phyloP scores from a whole-genome alignment of 768 basidiomycete species.

The Collybia sp. region DNA sequence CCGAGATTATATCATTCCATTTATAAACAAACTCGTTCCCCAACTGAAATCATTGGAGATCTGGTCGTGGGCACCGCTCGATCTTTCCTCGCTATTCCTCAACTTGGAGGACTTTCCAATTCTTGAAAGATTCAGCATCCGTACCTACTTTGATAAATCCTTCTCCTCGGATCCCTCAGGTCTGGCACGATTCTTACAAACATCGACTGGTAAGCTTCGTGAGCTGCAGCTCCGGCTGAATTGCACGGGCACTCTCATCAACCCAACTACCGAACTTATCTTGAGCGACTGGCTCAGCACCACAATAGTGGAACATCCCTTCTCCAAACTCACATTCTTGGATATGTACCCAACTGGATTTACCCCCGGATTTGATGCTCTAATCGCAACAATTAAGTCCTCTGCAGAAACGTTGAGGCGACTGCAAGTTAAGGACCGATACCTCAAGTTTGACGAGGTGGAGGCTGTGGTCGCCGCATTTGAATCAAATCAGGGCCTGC shows the following conservation, averaged over 20 bases:
- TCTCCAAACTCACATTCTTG: slow-evolving; percentile 25
- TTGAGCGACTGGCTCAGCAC: slow-evolving; percentile 30
- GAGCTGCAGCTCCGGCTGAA: slow-evolving; percentile 34
- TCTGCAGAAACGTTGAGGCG: slow-evolving; percentile 25
- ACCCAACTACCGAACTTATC: slow-evolving; percentile 22
- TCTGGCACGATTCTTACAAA: slow-evolving; percentile 25
- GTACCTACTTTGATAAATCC: slow-evolving; percentile 34
- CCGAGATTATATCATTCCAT: slow-evolving; percentile 29
- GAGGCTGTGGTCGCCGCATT: slow-evolving; percentile 18
- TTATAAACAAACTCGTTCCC: slow-evolving; percentile 29
- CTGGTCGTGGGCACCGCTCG: slow-evolving; percentile 34
- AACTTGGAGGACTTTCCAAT: slow-evolving; percentile 24
- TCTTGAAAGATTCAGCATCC: slow-evolving; percentile 27
- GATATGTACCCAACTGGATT: slow-evolving; percentile 37
- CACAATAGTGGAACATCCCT: slow-evolving; percentile 18
- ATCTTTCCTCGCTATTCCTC: slow-evolving; percentile 36
- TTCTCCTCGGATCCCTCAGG: slow-evolving; percentile 29
- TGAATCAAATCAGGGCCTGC: slow-evolving; percentile 17
- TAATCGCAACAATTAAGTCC: slow-evolving; percentile 24
- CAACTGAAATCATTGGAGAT: slow-evolving; percentile 30
- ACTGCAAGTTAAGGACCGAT: slow-evolving; percentile 36
- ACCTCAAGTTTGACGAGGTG: slow-evolving; percentile 28
- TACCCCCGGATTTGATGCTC: slow-evolving; percentile 25
- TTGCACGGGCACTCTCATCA: slow-evolving; percentile 23
- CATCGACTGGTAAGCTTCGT: slow-evolving; percentile 23